Evolutionary conservation across 805 yeast species (phyloP), one percentile per base, ranked within the genome.

Genomic region (Candida manassasensis): DNA sequence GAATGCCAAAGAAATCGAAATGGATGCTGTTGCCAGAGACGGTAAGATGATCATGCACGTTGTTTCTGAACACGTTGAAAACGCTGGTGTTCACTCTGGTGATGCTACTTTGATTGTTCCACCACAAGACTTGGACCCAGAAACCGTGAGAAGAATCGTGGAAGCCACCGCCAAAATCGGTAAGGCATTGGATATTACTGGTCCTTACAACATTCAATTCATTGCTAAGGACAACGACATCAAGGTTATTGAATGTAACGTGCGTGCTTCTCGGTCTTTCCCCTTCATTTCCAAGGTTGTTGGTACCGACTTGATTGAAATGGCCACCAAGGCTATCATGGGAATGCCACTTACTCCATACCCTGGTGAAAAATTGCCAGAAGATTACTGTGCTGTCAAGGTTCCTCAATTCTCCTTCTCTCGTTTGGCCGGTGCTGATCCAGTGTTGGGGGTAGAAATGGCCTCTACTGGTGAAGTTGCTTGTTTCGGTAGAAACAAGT

Each of bases 41-140:
- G 98, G 98, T 63, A 79, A 88, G 62, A 73, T 90, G 67, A 76
- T 93, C 50, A 86, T 90, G 88, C 97, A 90, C 61, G 97, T 88
- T 57, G 96, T 90, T 40, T 87, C 96, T 37, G 97, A 93, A 67
- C 98, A 90, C 61, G 96, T 93, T 47, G 98, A 90, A 69, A 90
- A 90, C 57, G 98, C 98, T 18, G 98, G 98, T 77, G 96, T 90
- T 29, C 98, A 90, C 66, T 90, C 97, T 35, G 98, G 98, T 73
- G 98, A 90, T 65, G 98, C 98, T 42, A 93, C 97, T 32, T 69
- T 90, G 55, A 84, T 90, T 60, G 94, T 90, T 40, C 98, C 98
- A 37, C 96, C 97, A 34, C 97, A 90, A 69, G 95, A 86, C 57
- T 75, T 93, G 51, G 90, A 83, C 47, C 85, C 87, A 41, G 96